Evolutionary conservation across 1,284 basidiomycete species (phyloP), one percentile per base, ranked within the genome.

Genomic region (Malassezia cuniculi): DNA sequence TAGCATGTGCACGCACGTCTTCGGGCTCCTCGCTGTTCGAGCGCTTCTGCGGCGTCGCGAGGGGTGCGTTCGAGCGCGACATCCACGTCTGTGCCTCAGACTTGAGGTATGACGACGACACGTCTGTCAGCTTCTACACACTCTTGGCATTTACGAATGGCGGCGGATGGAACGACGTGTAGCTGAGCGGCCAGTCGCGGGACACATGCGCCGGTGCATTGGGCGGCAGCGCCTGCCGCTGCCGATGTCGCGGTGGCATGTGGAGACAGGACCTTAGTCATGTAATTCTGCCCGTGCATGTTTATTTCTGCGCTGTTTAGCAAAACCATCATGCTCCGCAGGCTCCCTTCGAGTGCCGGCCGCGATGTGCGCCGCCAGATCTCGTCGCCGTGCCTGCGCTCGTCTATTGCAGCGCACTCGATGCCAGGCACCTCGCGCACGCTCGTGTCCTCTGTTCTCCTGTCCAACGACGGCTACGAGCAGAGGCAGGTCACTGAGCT

Each of bases 1-100:
- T 43, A 3, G 48, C 51, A 20, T 41, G 43, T 1, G 47, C 49
- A 29, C 48, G 45, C 29, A 44, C 47, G 18, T 48, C 48, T 5
- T 42, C 34, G 5, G 31, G 27, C 11, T 52, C 45, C 6, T 44
- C 40, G 22, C 45, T 48, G 26, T 45, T 30, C 32, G 38, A 48
- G 34, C 47, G 25, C 33, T 29, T 36, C 14, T 19, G 29, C 18
- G 12, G 27, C 36, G 31, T 42, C 25, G 30, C n/a, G 14, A 29
- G 48, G 40, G 14, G 46, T 31, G 31, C 49, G 45, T 16, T 22
- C 1, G 55, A 50, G 9, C 56, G 48, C 18, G 49, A 39, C 17
- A 53, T 48, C 61, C 61, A 64, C 12, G 58, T 61, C 37, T 66
- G 62, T 9, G 52, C 46, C 31, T 66, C 62, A 20, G 58, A 57